Evolutionary conservation across 176 grass and related monocot species (phyloP).

Genomic region (Hsuehochloa calcarea): DNA sequence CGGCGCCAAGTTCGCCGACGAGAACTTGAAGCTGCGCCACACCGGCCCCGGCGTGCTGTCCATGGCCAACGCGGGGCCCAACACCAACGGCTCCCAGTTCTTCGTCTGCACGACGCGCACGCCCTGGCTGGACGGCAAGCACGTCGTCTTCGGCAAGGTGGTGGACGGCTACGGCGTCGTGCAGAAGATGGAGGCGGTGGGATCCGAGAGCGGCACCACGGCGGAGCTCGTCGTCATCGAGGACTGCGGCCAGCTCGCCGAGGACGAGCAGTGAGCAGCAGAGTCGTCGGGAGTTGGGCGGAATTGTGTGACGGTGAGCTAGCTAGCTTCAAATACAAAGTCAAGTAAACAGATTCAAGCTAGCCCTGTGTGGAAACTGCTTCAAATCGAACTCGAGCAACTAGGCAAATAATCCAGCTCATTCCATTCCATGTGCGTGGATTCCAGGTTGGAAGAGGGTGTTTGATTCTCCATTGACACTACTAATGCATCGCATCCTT

Average conservation of each 20-base stretch:
- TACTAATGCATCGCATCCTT: no score
- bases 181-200: slow-evolving; percentile 64
- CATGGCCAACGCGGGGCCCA: slow-evolving; percentile 75
- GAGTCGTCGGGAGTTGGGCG: no score
- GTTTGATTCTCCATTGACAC: no score
- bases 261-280: background rate
- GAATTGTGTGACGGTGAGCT: no score
- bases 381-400: no score
- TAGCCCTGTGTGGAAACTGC: no score
- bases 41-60: slow-evolving; percentile 58
- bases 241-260: slow-evolving; percentile 59
- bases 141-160: slow-evolving; percentile 77
- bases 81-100: slow-evolving; percentile 74
- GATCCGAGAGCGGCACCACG: slow-evolving; percentile 37
- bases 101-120: slow-evolving; percentile 69
- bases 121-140: slow-evolving; percentile 60
- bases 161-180: slow-evolving; percentile 58
- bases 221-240: slow-evolving; percentile 47
- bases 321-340: no score
- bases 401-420: no score
- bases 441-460: no score
- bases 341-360: no score
- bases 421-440: no score
- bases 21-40: slow-evolving; percentile 56
- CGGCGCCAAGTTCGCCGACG: slow-evolving; percentile 67